Conservation (phyloP, 495 filamentous ascomycete species). For the Tuber aestivum region DNA sequence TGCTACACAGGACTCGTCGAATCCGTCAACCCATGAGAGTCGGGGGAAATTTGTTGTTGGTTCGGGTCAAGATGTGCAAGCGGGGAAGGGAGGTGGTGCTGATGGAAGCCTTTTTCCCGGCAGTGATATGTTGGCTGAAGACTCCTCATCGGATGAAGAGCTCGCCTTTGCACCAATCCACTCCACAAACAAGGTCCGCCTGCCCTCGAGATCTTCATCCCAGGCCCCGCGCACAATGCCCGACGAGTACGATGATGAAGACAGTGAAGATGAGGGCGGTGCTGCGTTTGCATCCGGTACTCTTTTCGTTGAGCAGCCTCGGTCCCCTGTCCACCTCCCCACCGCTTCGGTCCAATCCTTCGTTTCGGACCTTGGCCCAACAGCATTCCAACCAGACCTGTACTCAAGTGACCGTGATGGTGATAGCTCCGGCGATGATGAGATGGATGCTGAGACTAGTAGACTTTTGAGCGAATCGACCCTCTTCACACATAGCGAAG, state of each 20-base stretch:
- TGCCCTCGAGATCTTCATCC: not conserved
- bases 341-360: slow-evolving; percentile 28
- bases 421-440: slow-evolving; percentile 42
- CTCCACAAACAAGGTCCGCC: not conserved
- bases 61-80: slow-evolving; percentile 8
- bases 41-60: slow-evolving; percentile 7
- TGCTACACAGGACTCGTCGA: not conserved
- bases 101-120: slow-evolving; percentile 19
- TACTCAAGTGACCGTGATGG: slow-evolving; percentile 50
- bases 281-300: slow-evolving; percentile 27
- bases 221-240: slow-evolving; percentile 1
- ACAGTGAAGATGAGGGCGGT: slow-evolving; percentile 38
- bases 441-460: slow-evolving; percentile 44
- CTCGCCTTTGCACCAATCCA: slow-evolving; percentile 36
- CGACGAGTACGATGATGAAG: slow-evolving; percentile 38
- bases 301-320: not conserved
- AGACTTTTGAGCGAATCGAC: slow-evolving; percentile 55
- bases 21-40: not conserved
- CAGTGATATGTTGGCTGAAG: slow-evolving; percentile 31
- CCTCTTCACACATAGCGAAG: slow-evolving; percentile 83
- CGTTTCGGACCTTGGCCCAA: slow-evolving; percentile 9
- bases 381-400: slow-evolving; percentile 30
- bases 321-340: not conserved
- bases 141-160: slow-evolving; percentile 36
- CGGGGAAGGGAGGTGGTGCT: slow-evolving; percentile 4